Evolutionary conservation across 768 basidiomycete species (phyloP).

Genomic region (Phylloporus sp.): DNA sequence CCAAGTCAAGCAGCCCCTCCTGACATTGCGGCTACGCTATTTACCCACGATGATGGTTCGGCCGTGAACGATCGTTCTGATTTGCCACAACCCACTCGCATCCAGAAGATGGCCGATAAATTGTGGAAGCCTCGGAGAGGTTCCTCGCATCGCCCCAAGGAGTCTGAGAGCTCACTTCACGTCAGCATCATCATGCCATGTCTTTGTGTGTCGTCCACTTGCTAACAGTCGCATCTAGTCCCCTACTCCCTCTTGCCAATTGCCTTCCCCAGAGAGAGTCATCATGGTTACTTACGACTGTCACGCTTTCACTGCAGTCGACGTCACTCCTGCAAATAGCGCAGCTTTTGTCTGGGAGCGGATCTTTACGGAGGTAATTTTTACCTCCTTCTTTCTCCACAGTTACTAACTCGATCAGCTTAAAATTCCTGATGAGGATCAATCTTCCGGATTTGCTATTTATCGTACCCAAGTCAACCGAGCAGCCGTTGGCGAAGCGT

Average conservation of each 20-base stretch:
- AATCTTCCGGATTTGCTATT: constrained; percentile 60
- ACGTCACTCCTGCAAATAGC: constrained; percentile 59
- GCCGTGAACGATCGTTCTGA: constrained; percentile 27
- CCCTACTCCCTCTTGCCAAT: constrained; percentile 27
- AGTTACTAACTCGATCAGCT: constrained; percentile 40
- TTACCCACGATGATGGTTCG: constrained; percentile 36
- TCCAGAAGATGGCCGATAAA: constrained; percentile 31
- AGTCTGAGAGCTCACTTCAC: constrained; percentile 25
- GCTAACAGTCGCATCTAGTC: constrained; percentile 21
- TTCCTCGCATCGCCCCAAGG: constrained; percentile 28
- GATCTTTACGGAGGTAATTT: constrained; percentile 70
- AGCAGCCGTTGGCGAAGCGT: constrained; percentile 66
- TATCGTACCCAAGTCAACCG: constrained; percentile 86
- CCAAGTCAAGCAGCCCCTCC: constrained; percentile 48
- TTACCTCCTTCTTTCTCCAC: neutral
- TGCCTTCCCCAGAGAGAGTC: constrained; percentile 29
- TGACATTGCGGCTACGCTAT: constrained; percentile 35
- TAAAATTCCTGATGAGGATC: constrained; percentile 80
- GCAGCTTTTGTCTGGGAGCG: constrained; percentile 72
- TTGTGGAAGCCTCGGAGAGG: constrained; percentile 24
- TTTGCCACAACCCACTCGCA: constrained; percentile 25
- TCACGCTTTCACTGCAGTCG: constrained; percentile 69
- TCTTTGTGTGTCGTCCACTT: constrained; percentile 1
- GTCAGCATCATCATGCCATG: constrained; percentile 8
- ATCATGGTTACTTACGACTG: constrained; percentile 75